Base-by-base conservation (phyloP, 1,284 basidiomycete genomes). In the Rhodotorula sp. region DNA sequence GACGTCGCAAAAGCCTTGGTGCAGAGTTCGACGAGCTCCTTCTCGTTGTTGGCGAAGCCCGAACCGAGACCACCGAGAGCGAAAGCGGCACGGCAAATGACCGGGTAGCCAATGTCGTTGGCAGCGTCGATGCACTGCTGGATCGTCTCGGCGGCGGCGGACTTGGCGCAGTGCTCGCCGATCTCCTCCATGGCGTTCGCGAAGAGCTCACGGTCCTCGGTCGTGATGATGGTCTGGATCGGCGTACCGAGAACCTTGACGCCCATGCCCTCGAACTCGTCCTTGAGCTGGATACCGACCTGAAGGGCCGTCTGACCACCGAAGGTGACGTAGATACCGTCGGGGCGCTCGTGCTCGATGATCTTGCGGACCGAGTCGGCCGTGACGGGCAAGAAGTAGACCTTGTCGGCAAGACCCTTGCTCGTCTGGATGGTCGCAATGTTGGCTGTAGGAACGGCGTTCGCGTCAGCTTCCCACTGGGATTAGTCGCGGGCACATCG, bases 361-460 rank as follows among this genome's bases (percentile, higher is more conserved):
- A 99, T 91, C 84, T 95, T 97, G 81, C 90, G 90, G 69, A 99
- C 94, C 79, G 97, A 99, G 76, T 99, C 95, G 68, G 95, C 92
- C 12, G 93, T 98, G 71, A 99, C 95, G 61, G 95, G 97, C 7
- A 99, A 86, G 86, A 98, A 99, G 85, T 98, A 99, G 66, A 99
- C 95, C 83, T 98, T 98, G 85, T 99, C 95, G 49, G 95, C 95
- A 62, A 99, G 87, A 78, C 95, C 95, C 79, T 93, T 92, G 66
- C 93, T 95, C 2, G 95, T 99, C 66, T 97, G 95, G 78, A 99
- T 99, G 54, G 97, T 99, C n/a, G 95, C 95, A 79, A 99, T 99
- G 83, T 99, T 99, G 59, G 95, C 76, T 77, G 66, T 6, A 43
- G 31, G 15, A 45, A 47, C 28, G 43, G 12, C 21, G n/a, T 45